Conservation (phyloP, 2,329 filamentous ascomycete genomes). For the Fusarium tjaetaba region DNA sequence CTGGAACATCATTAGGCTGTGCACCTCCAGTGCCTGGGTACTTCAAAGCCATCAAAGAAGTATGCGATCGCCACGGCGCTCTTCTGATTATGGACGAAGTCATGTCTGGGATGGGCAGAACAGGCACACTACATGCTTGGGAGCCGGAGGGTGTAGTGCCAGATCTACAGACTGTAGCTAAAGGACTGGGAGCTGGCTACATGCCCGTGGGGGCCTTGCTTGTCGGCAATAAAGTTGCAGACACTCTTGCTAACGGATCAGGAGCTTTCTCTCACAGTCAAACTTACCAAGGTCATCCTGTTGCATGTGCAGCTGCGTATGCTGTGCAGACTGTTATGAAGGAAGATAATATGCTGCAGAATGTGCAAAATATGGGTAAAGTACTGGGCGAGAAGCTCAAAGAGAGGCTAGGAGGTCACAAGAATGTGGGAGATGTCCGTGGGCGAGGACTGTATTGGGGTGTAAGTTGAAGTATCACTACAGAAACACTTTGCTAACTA, state of each 20-base stretch:
- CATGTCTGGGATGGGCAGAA: constrained; percentile 75
- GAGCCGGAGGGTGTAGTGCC: constrained; percentile 65
- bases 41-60: constrained; percentile 58
- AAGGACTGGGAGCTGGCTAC: constrained; percentile 62
- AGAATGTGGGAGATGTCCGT: constrained; percentile 34
- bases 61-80: constrained; percentile 66
- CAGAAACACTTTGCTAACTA: not conserved
- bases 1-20: constrained; percentile 35
- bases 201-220: constrained; percentile 29
- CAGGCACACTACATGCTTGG: constrained; percentile 71
- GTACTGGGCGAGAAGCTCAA: not conserved
- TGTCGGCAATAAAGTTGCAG: constrained; percentile 9
- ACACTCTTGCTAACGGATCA: constrained; percentile 16
- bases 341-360: constrained; percentile 25
- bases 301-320: constrained; percentile 52
- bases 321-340: constrained; percentile 47
- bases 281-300: constrained; percentile 59
- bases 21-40: constrained; percentile 54
- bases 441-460: constrained; percentile 36
- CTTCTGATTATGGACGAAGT: constrained; percentile 69
- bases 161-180: constrained; percentile 73
- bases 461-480: not conserved
- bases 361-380: constrained; percentile 9
- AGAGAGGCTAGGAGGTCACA: constrained; percentile 10
- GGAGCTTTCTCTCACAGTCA: constrained; percentile 65